Base-by-base conservation (phyloP, 768 basidiomycete genomes). In the Phaeotremella skinneri region DNA sequence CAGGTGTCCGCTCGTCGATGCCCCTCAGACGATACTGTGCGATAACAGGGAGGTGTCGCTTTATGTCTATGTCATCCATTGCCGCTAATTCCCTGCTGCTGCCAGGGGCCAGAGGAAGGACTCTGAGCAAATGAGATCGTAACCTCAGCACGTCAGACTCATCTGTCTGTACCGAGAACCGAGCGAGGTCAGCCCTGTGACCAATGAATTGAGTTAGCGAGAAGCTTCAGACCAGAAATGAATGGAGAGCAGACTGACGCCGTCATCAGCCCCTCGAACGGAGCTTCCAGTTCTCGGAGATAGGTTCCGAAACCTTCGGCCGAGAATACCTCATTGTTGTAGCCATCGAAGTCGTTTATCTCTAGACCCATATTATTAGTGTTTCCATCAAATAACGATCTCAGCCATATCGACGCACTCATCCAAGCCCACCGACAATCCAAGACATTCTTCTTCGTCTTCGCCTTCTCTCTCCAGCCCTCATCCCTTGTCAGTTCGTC, bases 261-360 rank as follows among this genome's bases (percentile, higher is more conserved):
- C 20, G 70, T 72, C 54, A 69, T 59, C 5, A 65, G 52, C 27
- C 64, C 55, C 21, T 69, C 68, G 5, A 67, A 57, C 7, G 70
- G 70, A 1, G 70, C 70, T 13, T 72, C 70, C 0, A 63, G n/a
- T 42, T 72, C 70, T 20, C 62, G 30, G 23, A 66, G 31, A 48
- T 62, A 61, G 34, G 47, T 32, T 20, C 58, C 56, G 27, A 63
- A 55, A 4, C 55, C 58, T 2, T 49, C 37, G 7, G 59, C 48
- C 0, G 49, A 27, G 31, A 64, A 60, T 31, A 29, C 43, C 16
- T 59, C 23, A 17, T 55, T 43, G 14, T 31, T 37, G 6, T 2
- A 17, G 26, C 25, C 31, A 11, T 25, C 26, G 21, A 55, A 1
- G 21, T 52, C 41, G 30, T 50, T 29, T 13, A 25, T 54, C 14